Evolutionary conservation across 768 basidiomycete genomes (phyloP).

Genomic region (Royoungia palumana): DNA sequence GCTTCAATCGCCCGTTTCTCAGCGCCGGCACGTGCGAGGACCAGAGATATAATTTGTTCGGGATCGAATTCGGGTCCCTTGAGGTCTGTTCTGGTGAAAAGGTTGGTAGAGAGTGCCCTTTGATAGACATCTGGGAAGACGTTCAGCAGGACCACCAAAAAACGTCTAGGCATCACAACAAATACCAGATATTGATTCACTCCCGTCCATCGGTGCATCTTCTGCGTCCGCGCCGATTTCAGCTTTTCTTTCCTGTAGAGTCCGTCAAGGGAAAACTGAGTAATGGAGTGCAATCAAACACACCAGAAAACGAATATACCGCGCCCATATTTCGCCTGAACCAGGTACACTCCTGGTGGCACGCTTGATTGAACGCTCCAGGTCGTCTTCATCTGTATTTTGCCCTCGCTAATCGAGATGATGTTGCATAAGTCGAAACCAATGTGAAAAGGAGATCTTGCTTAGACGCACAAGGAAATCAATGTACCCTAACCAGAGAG

Average conservation of each 20-base stretch:
- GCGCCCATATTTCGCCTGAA: conserved; percentile 76
- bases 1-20: conserved; percentile 55
- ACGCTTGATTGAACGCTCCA: conserved; percentile 46
- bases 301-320: conserved; percentile 72
- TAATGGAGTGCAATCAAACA: conserved; percentile 13
- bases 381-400: conserved; percentile 39
- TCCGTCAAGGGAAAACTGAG: neutral
- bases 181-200: conserved; percentile 28
- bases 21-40: conserved; percentile 62
- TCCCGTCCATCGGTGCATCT: conserved; percentile 17
- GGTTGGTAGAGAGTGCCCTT: conserved; percentile 51
- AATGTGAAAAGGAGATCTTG: neutral
- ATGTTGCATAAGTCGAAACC: neutral
- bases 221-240: conserved; percentile 9
- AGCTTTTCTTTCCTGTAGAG: conserved; percentile 20
- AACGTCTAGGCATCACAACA: neutral
- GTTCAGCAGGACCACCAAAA: conserved; percentile 5
- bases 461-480: conserved; percentile 57
- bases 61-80: conserved; percentile 40
- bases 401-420: conserved; percentile 27
- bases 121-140: conserved; percentile 49
- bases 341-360: conserved; percentile 72
- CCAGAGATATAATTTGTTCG: conserved; percentile 62
- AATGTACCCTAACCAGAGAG: conserved; percentile 73
- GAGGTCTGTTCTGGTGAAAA: conserved; percentile 39